Base-by-base conservation (phyloP, 805 yeast genomes). In the Ogataea naganishii region DNA sequence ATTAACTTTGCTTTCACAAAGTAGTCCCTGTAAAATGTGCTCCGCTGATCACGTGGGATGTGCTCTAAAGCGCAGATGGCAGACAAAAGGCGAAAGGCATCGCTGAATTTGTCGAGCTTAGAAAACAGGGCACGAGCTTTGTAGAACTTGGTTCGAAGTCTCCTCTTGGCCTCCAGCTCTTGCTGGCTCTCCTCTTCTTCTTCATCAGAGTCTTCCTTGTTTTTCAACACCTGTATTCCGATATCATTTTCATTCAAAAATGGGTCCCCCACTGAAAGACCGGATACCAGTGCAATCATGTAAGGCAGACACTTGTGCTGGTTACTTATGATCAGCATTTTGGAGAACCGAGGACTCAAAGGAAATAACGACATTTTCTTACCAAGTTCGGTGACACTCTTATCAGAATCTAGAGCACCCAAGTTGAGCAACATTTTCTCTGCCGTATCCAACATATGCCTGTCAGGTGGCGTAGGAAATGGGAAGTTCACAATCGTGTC, bases 211-310 rank as follows among this genome's bases (percentile, higher is more conserved):
- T 39, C 52, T 4, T 45, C 55, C 2, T 49, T 47, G 37, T 26
- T 49, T 38, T 27, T 41, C 35, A 26, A 34, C 17, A 46, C 44
- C 24, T 42, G 49, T 17, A 80, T 60, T 1, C 92, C 89, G 8
- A 83, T 50, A 46, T 83, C 96, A 38, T 69, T 71, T 48, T 81
- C 94, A 23, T 65, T 66, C 20, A 83, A 55, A 43, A 85, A 86
- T 11, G 95, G 95, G 46, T 88, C 94, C 5, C 96, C 96, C 25
- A 92, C 96, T 0, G 96, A 79, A 19, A 92, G 58, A 0, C 86
- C 95, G 19, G 96, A 80, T 1, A 92, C 96, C 31, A 92, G 67
- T 0, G 96, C 92, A 26, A 92, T 74, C n/a, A 92, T 68, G 47
- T 83, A 89, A 0, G 94, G 85, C 33, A 92, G 59, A 53, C 96